Conservation (phyloP, 192 early-diverging fungal species). For the Lunasporangiospora selenospora region DNA sequence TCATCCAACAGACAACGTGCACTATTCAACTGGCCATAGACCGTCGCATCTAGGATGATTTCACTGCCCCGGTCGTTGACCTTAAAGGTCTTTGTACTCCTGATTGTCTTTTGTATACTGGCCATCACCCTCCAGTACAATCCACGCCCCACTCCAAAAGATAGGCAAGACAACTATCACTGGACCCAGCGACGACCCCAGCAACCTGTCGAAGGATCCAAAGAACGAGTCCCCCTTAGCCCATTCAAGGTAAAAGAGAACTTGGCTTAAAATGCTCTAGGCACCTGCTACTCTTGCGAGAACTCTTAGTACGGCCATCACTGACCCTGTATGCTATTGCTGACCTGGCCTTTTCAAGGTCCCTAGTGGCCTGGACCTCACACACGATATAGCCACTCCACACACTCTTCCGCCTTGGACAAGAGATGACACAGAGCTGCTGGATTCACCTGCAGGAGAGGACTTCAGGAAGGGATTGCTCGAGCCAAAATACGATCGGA, state of each 20-base stretch:
- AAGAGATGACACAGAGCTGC: conserved; percentile 36
- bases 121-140: background rate
- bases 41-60: too few species aligned
- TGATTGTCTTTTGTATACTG: background rate
- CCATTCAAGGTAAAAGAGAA: background rate
- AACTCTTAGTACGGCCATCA: too few species aligned
- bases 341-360: too few species aligned
- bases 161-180: too few species aligned
- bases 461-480: conserved; percentile 26
- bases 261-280: too few species aligned
- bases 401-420: conserved; percentile 49
- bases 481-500: conserved; percentile 9
- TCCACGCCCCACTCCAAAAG: too few species aligned
- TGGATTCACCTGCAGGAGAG: conserved; percentile 43
- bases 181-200: background rate
- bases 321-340: too few species aligned
- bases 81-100: background rate
- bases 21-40: too few species aligned
- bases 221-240: background rate
- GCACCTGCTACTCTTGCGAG: too few species aligned
- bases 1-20: too few species aligned
- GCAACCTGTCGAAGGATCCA: background rate
- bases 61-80: background rate
- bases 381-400: conserved; percentile 55
- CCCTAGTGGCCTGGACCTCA: conserved; percentile 27